Evolutionary conservation across 306 rosid species (phyloP).

Genomic region (Medicago arabica): DNA sequence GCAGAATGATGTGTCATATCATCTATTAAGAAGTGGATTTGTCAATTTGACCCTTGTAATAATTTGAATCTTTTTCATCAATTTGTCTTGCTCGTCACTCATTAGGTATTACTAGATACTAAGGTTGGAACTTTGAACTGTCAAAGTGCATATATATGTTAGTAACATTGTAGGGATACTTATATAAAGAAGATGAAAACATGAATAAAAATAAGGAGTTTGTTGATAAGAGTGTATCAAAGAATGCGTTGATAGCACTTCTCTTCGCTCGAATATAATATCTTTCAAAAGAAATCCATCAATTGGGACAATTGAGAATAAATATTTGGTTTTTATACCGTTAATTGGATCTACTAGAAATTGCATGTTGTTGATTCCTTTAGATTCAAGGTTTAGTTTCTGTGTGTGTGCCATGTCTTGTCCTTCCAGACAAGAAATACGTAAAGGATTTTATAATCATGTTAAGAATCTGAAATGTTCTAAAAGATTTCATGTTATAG

Average conservation of each 20-base stretch:
- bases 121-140: neutral
- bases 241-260: neutral
- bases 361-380: neutral
- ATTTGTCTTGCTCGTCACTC: slow-evolving; percentile 14
- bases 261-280: neutral
- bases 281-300: slow-evolving; percentile 19
- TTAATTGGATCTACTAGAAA: slow-evolving; percentile 11
- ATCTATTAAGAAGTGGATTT: slow-evolving; percentile 18
- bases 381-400: slow-evolving; percentile 21
- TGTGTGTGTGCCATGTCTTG: slow-evolving; percentile 21
- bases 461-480: slow-evolving; percentile 11
- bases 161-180: neutral
- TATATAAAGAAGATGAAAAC: neutral
- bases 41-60: slow-evolving; percentile 1
- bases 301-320: slow-evolving; percentile 7
- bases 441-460: slow-evolving; percentile 1
- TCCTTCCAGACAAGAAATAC: neutral
- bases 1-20: slow-evolving; percentile 20
- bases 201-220: neutral
- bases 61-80: slow-evolving; percentile 9
- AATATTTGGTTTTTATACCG: neutral
- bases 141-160: slow-evolving; percentile 2
- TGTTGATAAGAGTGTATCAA: neutral
- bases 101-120: neutral
- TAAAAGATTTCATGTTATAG: slow-evolving; percentile 25